A percentile compares a stretch with the other conserved stretches of the same genome.
phyloP scores from a whole-genome alignment of 2,329 filamentous ascomycete genomes.

The Xylariales sp. region DNA sequence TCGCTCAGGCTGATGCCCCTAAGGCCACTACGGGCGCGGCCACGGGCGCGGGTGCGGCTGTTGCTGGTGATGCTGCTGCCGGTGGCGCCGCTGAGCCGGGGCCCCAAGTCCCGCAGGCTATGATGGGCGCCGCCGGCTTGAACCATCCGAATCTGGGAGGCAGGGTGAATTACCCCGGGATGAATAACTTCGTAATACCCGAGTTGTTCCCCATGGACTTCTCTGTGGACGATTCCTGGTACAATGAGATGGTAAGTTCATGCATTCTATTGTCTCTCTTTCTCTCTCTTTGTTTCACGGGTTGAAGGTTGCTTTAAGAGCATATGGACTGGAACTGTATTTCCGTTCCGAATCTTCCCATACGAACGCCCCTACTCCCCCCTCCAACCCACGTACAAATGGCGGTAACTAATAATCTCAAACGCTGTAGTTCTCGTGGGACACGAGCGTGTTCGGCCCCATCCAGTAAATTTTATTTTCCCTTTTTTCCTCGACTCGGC shows the following conservation, averaged over 20 bases:
- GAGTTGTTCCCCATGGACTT: slow-evolving; percentile 44
- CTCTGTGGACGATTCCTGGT: slow-evolving; percentile 44
- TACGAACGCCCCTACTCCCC: too few species aligned
- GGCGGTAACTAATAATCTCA: not conserved
- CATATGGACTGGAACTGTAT: not conserved
- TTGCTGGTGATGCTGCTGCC: not conserved
- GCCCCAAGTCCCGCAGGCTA: slow-evolving; percentile 13
- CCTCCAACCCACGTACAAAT: not conserved
- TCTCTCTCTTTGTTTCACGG: too few species aligned
- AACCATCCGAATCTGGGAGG: not conserved
- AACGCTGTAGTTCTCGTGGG: slow-evolving; percentile 21
- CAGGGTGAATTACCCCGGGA: slow-evolving; percentile 16
- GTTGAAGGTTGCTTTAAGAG: not conserved
- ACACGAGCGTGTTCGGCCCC: slow-evolving; percentile 6
- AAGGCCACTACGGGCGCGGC: not conserved
- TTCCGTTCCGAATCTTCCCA: not conserved
- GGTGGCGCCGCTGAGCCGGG: not conserved
- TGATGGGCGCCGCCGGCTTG: slow-evolving; percentile 13
- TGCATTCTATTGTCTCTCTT: too few species aligned
- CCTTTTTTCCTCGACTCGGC: too few species aligned
- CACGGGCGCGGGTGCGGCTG: not conserved
- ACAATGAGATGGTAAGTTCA: slow-evolving; percentile 34
- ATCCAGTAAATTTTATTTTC: not conserved
- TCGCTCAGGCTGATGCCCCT: slow-evolving; percentile 38
- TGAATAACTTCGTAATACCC: slow-evolving; percentile 29